Base-by-base conservation (phyloP, 768 basidiomycete genomes). In the Austroboletus festivus region DNA sequence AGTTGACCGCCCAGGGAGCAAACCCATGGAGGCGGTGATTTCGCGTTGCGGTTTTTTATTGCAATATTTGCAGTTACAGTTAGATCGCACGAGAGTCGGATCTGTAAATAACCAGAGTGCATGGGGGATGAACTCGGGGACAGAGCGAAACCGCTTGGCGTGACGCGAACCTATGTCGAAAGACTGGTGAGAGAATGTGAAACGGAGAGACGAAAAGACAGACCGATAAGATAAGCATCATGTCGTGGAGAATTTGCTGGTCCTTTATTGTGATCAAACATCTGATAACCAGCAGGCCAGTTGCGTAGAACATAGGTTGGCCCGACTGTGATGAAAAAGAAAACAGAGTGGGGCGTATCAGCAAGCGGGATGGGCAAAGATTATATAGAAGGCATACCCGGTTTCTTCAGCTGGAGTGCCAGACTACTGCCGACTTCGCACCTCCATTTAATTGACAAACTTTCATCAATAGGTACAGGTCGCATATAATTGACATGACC, bases 41-140 rank as follows among this genome's bases (percentile, higher is more conserved):
- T 83, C 79, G 33, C 76, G 78, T 63, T 91, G 89, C 0, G 82
- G 70, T 52, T 79, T 74, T 57, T 83, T 84, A 35, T 78, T 69
- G 61, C 88, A 91, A 56, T 91, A 91, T 61, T 89, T 89, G 71
- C 89, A 92, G 26, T 68, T 68, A 58, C 89, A 92, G 37, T 75
- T 75, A 3, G 63, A 59, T 38, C 73, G 73, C 51, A 76, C 63
- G 50, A 75, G 60, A 2, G 70, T 71, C 1, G 70, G 59, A 50
- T 87, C 83, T 7, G 71, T 71, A 63, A 83, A 72, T 10, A 93
- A 77, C 89, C 89, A 93, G 49, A 82, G 72, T 3, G 86, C 86
- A 57, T 93, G 91, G 4, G 89, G 89, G 40, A 86, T 78, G 62
- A 93, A 90, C 61, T 93, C 91, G 41, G 85, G 85, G n/a, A 82